Evolutionary conservation across 2,329 filamentous ascomycete genomes (phyloP).

Genomic region (Furcasterigmium furcatum): DNA sequence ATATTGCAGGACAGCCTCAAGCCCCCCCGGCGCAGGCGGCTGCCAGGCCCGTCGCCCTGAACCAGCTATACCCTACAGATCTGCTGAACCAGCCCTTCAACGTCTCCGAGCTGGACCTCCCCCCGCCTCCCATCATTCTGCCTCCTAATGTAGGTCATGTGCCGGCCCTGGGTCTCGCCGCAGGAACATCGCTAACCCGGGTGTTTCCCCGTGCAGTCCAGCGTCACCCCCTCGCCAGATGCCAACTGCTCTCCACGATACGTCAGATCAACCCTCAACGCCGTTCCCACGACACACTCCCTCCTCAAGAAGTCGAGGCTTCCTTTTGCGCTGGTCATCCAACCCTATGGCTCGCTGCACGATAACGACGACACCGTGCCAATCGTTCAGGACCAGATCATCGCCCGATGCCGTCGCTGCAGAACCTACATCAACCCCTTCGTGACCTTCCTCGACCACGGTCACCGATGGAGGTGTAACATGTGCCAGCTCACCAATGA

Average conservation of each 20-base stretch:
- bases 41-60: conserved; percentile 54
- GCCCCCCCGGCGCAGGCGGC: conserved; percentile 43
- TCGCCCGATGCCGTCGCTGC: conserved; percentile 92
- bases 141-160: conserved; percentile 76
- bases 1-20: conserved; percentile 60
- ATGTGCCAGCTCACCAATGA: conserved; percentile 99
- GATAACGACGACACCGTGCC: conserved; percentile 90
- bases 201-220: conserved; percentile 53
- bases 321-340: conserved; percentile 92
- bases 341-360: conserved; percentile 90
- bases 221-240: conserved; percentile 84
- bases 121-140: conserved; percentile 85
- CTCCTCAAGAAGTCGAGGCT: conserved; percentile 95
- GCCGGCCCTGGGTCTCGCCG: no score
- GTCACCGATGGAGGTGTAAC: conserved; percentile 97
- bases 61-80: conserved; percentile 90
- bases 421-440: conserved; percentile 98
- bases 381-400: conserved; percentile 93
- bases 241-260: conserved; percentile 94
- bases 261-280: conserved; percentile 91
- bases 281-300: conserved; percentile 86
- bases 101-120: conserved; percentile 85
- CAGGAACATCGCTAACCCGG: no score
- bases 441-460: conserved; percentile 93
- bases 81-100: conserved; percentile 91